Evolutionary conservation across 345 rosid genomes (phyloP).

Genomic region (Anacardium occidentale): DNA sequence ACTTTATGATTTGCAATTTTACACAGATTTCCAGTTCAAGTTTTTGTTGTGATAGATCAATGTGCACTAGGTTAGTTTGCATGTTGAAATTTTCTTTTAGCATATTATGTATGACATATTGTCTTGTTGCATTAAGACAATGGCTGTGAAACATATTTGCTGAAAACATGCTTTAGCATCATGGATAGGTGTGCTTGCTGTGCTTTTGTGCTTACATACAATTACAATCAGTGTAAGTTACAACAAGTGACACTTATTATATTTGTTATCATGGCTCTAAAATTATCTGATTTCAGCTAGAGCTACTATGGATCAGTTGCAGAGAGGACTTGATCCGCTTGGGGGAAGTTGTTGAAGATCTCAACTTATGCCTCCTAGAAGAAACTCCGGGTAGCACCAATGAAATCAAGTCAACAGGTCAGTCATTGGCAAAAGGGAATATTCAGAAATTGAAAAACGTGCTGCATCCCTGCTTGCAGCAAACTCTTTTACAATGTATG

Average conservation of each 20-base stretch:
- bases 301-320: slow-evolving; percentile 58
- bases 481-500: slow-evolving; percentile 53
- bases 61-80: not conserved
- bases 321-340: slow-evolving; percentile 51
- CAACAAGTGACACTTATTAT: not conserved
- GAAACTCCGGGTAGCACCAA: slow-evolving; percentile 23
- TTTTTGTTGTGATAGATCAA: not conserved
- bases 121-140: not conserved
- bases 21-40: not conserved
- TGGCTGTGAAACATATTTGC: not conserved
- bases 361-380: slow-evolving; percentile 42
- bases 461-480: slow-evolving; percentile 44
- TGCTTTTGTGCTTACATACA: not conserved
- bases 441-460: slow-evolving; percentile 40
- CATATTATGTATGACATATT: not conserved
- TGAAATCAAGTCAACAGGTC: slow-evolving; percentile 24
- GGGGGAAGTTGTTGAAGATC: slow-evolving; percentile 48
- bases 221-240: not conserved
- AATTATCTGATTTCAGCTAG: slow-evolving; percentile 52
- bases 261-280: not conserved
- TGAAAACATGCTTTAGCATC: not conserved
- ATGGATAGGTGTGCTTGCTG: not conserved
- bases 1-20: not conserved
- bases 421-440: slow-evolving; percentile 31
- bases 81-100: not conserved